Evolutionary conservation across 176 grass and related monocot genomes (phyloP), one percentile per base, ranked within the genome.

Genomic region (Juncus effusus): DNA sequence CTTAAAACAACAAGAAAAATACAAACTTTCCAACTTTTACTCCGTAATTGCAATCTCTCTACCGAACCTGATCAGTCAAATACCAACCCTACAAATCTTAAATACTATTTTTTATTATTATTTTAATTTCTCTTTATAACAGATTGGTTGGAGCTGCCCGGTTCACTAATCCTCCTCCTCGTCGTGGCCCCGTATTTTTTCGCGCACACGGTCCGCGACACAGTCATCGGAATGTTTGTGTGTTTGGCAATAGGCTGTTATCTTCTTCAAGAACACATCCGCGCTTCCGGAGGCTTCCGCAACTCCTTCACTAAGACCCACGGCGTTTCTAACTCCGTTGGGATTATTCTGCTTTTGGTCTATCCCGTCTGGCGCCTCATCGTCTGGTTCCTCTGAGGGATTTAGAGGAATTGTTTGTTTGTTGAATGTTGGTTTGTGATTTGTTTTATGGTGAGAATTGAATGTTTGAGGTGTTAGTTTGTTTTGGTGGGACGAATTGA

Each of bases 181-280:
- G 88, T 82, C 60, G 88, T 97, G 42, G 74, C 94, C 44, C 93
- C 94, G 0, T 41, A 75, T 67, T 62, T 97, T 4, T 58, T 92
- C 14, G 94, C 94, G 0, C 10, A 81, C 68, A 75, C 63, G 40
- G 70, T 97, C 60, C 74, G 88, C 50, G 61, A 50, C 1, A 10
- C 77, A 47, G 1, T 84, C 0, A 56, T 82, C 7, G 94, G 88
- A 3, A 10, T 82, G 9, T 45, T 77, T 13, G 84, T 97, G 54
- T 97, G 94, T 61, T 74, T 97, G 5, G 13, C 6, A 10, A 92
- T 97, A 6, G 94, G 85, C 1, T 97, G 94, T 60, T 97, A 97
- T 82, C 80, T 97, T 44, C 80, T 97, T 36, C 85, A 89, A 39
- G 94, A 97, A 63, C 94, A 97, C 80, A 82, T 97, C 71, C 79